A percentile compares a stretch with the other conserved stretches of the same genome.
Evolutionary conservation across 768 basidiomycete species (phyloP).

Genomic region (Epithele typhae): DNA sequence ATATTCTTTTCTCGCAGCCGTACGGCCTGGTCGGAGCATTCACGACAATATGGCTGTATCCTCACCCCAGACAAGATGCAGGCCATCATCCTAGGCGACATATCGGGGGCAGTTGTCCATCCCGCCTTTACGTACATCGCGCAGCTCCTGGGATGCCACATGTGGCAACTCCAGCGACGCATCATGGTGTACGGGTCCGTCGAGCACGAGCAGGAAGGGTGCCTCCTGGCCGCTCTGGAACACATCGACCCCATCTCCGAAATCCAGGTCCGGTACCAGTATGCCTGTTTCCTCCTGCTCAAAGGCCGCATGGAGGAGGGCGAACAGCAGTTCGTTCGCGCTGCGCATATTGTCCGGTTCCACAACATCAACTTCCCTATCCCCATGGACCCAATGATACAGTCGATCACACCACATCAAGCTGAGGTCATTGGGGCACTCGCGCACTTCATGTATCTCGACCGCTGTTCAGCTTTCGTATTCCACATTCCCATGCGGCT

Average conservation of each 20-base stretch:
- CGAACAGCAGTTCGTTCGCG: slow-evolving; percentile 16
- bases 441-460: slow-evolving; percentile 21
- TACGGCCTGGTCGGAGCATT: slow-evolving; percentile 17
- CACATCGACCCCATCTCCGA: slow-evolving; percentile 14
- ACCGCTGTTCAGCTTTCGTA: slow-evolving; percentile 18
- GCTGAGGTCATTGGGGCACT: slow-evolving; percentile 20
- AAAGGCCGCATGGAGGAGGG: slow-evolving; percentile 17
- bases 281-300: slow-evolving; percentile 19
- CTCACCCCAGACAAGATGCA: slow-evolving; percentile 16
- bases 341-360: slow-evolving; percentile 8
- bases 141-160: slow-evolving; percentile 19
- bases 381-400: slow-evolving; percentile 1
- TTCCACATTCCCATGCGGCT: slow-evolving; percentile 13
- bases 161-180: slow-evolving; percentile 19
- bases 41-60: slow-evolving; percentile 19
- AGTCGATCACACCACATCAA: slow-evolving; percentile 4
- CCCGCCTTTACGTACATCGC: slow-evolving; percentile 21
- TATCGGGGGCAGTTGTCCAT: slow-evolving; percentile 19
- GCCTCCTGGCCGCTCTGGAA: slow-evolving; percentile 9
- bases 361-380: slow-evolving; percentile 12
- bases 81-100: slow-evolving; percentile 21
- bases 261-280: slow-evolving; percentile 19
- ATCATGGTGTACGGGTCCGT: slow-evolving; percentile 5
- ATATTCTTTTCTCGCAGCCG: too few relatives aligned
- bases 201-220: slow-evolving; percentile 12